Base-by-base conservation (phyloP, 192 early-diverging fungal genomes). In the Chytriomyces sp. region DNA sequence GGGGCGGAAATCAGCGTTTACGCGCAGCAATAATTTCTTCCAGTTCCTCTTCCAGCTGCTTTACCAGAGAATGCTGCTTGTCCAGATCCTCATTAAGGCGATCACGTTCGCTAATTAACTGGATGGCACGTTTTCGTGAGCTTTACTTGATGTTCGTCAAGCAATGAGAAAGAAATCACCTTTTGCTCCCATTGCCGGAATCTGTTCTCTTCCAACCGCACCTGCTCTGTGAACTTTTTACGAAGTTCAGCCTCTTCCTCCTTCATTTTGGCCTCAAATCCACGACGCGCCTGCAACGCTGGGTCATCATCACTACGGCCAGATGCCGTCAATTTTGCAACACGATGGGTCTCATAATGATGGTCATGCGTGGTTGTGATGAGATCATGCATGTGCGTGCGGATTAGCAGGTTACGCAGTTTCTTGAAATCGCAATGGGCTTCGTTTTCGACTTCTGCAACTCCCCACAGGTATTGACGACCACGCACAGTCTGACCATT, bases 391-490 rank as follows among this genome's bases (percentile, higher is more conserved):
- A 99, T 98, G 81, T 99, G 97, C 20, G 95, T 95, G 18, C 97
- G 91, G 82, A 99, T 95, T 65, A 99, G 90, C 63, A 99, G 86
- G 86, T 95, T 94, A 71, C 97, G 92, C 50, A 99, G 89, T 86
- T 98, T 98, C 82, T 92, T 94, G 84, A 98, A 98, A 82, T 98
- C 97, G 86, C 96, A 98, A 85, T 98, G 97, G 67, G 90, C 88
- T 84, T 99, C 97, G 82, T 98, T 99, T 82, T 99, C 97, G 18
- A 99, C 97, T 89, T 99, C 96, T 26, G 95, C 96, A 72, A 97
- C 95, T 80, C 97, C 97, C 97, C 97, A 99, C 23, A 93, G 91
- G 85, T 98, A 99, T 84, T 97, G 90, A 72, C 97, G 92, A 67
- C 97, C 97, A 77, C 94, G 97, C 78, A 98, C 96, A 60, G 82